Evolutionary conservation across 140 eudicot genomes (phyloP).

Genomic region (Cichorium intybus): DNA sequence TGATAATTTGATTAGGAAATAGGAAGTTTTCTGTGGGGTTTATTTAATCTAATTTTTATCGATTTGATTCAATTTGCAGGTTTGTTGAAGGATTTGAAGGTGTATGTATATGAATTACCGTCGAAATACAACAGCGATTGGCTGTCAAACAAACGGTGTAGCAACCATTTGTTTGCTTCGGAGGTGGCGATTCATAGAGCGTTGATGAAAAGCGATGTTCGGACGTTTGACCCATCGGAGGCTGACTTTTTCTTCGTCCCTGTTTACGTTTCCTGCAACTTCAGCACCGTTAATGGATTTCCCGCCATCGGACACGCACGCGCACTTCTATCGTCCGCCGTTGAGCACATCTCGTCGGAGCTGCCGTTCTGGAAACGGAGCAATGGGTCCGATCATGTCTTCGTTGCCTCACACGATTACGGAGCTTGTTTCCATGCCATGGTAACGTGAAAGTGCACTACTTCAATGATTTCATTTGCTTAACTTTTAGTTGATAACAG

Average conservation of each 20-base stretch:
- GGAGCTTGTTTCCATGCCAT: conserved; percentile 83
- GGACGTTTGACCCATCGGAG: conserved; percentile 54
- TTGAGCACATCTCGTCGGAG: conserved; percentile 42
- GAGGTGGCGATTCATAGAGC: conserved; percentile 72
- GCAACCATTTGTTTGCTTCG: conserved; percentile 62
- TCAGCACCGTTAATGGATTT: conserved; percentile 65
- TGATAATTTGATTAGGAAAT: background rate
- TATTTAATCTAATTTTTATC: background rate
- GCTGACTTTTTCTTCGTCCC: conserved; percentile 86
- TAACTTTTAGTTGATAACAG: background rate
- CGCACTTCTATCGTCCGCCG: conserved; percentile 46
- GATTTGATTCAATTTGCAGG: background rate
- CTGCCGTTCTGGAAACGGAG: conserved; percentile 70
- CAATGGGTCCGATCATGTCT: conserved; percentile 59
- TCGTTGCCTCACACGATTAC: conserved; percentile 74
- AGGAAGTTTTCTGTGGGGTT: background rate
- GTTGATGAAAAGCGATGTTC: conserved; percentile 37
- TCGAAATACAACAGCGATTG: conserved; percentile 54
- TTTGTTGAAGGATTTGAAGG: conserved; percentile 39
- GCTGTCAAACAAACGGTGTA: conserved; percentile 48
- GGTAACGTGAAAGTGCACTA: conserved; percentile 23
- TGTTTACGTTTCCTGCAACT: conserved; percentile 76
- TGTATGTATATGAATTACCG: conserved; percentile 64
- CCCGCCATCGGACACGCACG: conserved; percentile 80
- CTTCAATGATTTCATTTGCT: background rate